Percentiles rank a stretch among this genome's conserved stretches.
These are phyloP conservation scores for Dichotomopilus funicola DNA, from an alignment of 2,329 filamentous ascomycete genomes.

Conservation along the genomic window DNA sequence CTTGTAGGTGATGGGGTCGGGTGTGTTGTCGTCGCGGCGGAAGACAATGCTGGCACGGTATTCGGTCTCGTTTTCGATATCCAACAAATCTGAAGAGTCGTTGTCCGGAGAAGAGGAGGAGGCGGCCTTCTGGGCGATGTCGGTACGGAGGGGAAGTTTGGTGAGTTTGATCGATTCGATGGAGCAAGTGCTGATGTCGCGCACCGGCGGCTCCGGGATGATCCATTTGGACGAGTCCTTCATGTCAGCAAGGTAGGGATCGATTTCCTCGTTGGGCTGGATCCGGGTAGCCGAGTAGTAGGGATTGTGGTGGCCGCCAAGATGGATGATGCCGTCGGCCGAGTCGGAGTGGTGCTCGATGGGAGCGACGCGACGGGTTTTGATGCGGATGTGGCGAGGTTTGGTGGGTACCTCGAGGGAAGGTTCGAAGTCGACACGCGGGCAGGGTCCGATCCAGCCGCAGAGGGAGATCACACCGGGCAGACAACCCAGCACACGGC, in stretches of 20 bases:
- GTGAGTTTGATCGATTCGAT: neutral
- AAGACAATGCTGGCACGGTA: neutral
- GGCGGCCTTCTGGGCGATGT: neutral
- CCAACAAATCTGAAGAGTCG: neutral
- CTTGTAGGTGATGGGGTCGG: neutral
- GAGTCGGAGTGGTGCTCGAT: neutral
- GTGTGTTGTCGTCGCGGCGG: neutral
- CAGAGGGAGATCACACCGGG: conserved; percentile 3
- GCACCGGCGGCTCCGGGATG: neutral
- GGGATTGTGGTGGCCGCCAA: neutral
- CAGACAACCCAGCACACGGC: conserved; percentile 7
- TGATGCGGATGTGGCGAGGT: neutral
- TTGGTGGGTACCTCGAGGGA: neutral
- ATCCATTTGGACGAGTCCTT: neutral
- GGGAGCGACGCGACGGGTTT: neutral
- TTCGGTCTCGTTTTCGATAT: neutral
- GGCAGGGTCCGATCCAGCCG: conserved; percentile 13
- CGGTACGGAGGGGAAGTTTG: neutral
- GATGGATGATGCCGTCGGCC: neutral
- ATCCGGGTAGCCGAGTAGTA: neutral
- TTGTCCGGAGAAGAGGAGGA: neutral
- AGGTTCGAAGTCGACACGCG: neutral
- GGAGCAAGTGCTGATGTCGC: neutral
- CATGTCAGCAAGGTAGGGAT: neutral
- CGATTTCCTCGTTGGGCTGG: neutral